Evolutionary conservation across 2,329 filamentous ascomycete species (phyloP).

Genomic region (Zalaria sp.): DNA sequence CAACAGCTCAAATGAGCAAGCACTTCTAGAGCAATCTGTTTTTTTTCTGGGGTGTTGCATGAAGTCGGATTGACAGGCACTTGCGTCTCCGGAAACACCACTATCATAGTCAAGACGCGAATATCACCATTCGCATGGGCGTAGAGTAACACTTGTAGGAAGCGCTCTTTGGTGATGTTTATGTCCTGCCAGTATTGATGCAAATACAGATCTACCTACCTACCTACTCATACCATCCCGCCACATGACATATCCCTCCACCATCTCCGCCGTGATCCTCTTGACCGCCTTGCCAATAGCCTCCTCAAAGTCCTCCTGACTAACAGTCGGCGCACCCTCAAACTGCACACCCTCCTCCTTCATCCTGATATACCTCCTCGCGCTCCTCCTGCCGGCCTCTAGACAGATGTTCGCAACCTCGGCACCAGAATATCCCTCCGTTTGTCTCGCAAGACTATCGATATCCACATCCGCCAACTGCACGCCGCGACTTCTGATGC

Average conservation of each 20-base stretch:
- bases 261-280: slow-evolving; percentile 46
- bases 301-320: slow-evolving; percentile 27
- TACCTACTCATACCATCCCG: slow-evolving; percentile 4
- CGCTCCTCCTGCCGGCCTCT: slow-evolving; percentile 10
- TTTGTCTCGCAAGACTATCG: slow-evolving; percentile 44
- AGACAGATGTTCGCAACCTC: slow-evolving; percentile 53
- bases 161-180: too few relatives aligned
- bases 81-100: too few relatives aligned
- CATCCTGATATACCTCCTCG: slow-evolving; percentile 1
- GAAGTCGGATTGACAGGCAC: too few relatives aligned
- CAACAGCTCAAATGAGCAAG: too few relatives aligned
- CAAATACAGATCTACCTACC: not conserved
- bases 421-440: slow-evolving; percentile 73
- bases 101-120: too few relatives aligned
- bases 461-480: slow-evolving; percentile 49
- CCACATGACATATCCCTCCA: slow-evolving; percentile 38
- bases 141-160: too few relatives aligned
- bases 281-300: slow-evolving; percentile 31
- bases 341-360: slow-evolving; percentile 22
- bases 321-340: slow-evolving; percentile 19
- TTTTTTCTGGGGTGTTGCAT: too few relatives aligned
- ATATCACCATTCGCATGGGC: too few relatives aligned
- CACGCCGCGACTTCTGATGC: slow-evolving; percentile 49
- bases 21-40: too few relatives aligned
- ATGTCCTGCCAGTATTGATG: too few relatives aligned